phyloP scores from a whole-genome alignment of 306 rosid species.

The Hippophae rhamnoides region DNA sequence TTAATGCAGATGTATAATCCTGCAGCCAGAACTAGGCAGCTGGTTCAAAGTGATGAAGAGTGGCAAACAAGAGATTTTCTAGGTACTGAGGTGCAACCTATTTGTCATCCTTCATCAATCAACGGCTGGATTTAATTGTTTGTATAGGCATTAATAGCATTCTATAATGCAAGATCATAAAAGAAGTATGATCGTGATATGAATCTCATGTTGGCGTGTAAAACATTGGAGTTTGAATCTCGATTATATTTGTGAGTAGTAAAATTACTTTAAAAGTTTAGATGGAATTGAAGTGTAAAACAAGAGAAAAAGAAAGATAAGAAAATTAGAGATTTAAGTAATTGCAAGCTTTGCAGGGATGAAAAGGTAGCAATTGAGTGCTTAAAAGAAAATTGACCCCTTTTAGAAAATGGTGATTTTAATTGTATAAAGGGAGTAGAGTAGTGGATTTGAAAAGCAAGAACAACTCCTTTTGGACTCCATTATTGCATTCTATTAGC shows the following conservation, averaged over 20 bases:
- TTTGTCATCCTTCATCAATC: conserved; percentile 62
- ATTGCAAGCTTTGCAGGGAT: conserved; percentile 38
- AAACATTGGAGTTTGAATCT: no score
- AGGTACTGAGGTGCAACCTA: conserved; percentile 69
- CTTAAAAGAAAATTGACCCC: conserved; percentile 19
- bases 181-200: no score
- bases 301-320: no score
- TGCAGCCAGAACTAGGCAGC: conserved; percentile 52
- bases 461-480: conserved; percentile 41
- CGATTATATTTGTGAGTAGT: no score
- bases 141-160: no score
- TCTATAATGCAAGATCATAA: no score
- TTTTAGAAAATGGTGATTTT: not conserved
- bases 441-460: conserved; percentile 29
- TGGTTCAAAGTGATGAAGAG: conserved; percentile 29
- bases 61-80: conserved; percentile 85
- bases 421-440: conserved; percentile 40
- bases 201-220: no score
- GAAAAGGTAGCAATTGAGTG: conserved; percentile 51
- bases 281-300: no score
- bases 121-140: conserved; percentile 44
- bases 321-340: no score
- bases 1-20: conserved; percentile 34
- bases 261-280: no score
- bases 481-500: conserved; percentile 41